Evolutionary conservation across 768 basidiomycete species (phyloP).

Genomic region (Mycena sanguinolenta): DNA sequence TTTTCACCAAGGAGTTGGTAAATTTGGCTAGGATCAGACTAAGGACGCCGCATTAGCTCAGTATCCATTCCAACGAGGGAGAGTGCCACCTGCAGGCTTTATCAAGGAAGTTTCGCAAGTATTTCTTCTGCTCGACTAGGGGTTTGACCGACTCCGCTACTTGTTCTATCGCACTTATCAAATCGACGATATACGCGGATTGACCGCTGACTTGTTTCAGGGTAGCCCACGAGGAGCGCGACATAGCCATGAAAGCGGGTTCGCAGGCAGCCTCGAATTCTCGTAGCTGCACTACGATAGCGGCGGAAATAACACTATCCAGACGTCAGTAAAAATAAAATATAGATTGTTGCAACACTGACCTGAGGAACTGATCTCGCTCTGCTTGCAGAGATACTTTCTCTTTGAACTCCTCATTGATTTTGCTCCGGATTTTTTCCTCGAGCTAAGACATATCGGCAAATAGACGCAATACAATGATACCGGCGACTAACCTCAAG

Average conservation of each 20-base stretch:
- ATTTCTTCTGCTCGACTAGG: constrained; percentile 94
- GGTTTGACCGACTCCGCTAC: constrained; percentile 84
- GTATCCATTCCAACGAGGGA: background rate
- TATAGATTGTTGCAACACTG: constrained; percentile 33
- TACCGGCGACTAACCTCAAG: constrained; percentile 68
- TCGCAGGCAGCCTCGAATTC: constrained; percentile 92
- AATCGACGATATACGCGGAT: constrained; percentile 83
- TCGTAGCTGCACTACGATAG: constrained; percentile 82
- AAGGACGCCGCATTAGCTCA: constrained; percentile 13
- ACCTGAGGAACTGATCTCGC: constrained; percentile 92
- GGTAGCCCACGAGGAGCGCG: constrained; percentile 82
- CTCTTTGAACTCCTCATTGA: constrained; percentile 81
- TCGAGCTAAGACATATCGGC: constrained; percentile 73
- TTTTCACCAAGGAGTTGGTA: constrained; percentile 89
- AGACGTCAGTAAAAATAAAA: constrained; percentile 8
- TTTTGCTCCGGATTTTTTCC: constrained; percentile 88
- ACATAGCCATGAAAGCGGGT: constrained; percentile 79
- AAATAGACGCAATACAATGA: background rate
- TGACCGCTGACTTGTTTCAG: constrained; percentile 89
- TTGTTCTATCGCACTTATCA: constrained; percentile 80
- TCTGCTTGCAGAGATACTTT: constrained; percentile 88
- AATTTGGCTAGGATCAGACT: constrained; percentile 90
- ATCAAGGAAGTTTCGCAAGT: constrained; percentile 92
- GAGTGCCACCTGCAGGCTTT: constrained; percentile 84
- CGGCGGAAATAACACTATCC: constrained; percentile 83